phyloP scores from a whole-genome alignment of 1,139 yeast species.

The Blastobotrys aristatus region DNA sequence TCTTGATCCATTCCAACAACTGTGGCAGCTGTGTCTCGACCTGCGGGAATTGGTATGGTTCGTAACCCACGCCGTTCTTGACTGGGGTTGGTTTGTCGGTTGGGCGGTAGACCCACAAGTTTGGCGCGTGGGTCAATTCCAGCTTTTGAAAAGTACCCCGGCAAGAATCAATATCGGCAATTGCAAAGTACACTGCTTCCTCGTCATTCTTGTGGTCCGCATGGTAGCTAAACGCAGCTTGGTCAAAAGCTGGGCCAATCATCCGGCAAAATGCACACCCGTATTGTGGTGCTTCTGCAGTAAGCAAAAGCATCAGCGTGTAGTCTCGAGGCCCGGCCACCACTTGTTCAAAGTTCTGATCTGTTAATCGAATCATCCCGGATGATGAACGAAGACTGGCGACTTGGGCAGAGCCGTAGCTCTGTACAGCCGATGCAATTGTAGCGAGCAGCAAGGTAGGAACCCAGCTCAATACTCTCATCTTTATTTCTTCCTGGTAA shows the following conservation, averaged over 20 bases:
- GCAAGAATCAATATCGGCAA: constrained; percentile 62
- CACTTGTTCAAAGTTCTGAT: constrained; percentile 52
- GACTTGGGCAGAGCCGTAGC: constrained; percentile 8
- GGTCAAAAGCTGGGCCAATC: constrained; percentile 60
- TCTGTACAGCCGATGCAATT: neutral
- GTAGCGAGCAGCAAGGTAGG: neutral
- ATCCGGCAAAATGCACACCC: constrained; percentile 74
- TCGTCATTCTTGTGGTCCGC: constrained; percentile 45
- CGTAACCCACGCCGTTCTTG: constrained; percentile 38
- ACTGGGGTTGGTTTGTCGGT: constrained; percentile 37
- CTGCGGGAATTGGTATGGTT: constrained; percentile 45
- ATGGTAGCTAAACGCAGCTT: constrained; percentile 58
- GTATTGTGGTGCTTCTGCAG: constrained; percentile 68
- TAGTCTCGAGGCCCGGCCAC: constrained; percentile 69
- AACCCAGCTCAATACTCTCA: neutral
- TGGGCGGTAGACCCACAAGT: constrained; percentile 61
- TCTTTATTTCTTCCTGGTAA: neutral
- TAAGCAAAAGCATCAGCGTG: constrained; percentile 58
- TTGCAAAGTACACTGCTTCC: constrained; percentile 58
- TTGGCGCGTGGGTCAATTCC: constrained; percentile 71
- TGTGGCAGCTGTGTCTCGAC: constrained; percentile 49
- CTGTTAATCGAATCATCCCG: constrained; percentile 50
- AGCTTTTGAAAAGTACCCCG: constrained; percentile 50
- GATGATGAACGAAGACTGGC: constrained; percentile 8
- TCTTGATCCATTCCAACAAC: constrained; percentile 35